These are phyloP conservation scores for Schizonepeta tenuifolia DNA, from an alignment of 257 asterid genomes.

Conservation along the genomic window DNA sequence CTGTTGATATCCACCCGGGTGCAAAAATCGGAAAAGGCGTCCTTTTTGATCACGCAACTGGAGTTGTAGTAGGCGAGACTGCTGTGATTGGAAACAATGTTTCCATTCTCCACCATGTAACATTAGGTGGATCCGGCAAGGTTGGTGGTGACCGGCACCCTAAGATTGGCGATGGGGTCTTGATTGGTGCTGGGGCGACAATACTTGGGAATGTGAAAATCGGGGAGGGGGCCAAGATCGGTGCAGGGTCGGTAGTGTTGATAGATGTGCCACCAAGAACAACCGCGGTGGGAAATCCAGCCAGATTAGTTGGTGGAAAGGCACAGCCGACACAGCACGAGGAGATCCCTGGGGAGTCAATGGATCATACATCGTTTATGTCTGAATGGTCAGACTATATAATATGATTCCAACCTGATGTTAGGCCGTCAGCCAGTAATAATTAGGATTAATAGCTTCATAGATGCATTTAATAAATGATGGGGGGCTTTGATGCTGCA, in stretches of 20 bases:
- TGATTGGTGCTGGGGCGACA: constrained; percentile 76
- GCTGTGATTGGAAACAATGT: constrained; percentile 80
- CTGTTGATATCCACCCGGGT: constrained; percentile 76
- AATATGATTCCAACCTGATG: constrained; percentile 35
- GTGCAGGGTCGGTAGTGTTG: constrained; percentile 72
- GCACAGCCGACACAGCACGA: constrained; percentile 53
- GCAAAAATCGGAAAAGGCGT: constrained; percentile 69
- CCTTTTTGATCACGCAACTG: constrained; percentile 80
- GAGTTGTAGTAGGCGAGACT: constrained; percentile 75
- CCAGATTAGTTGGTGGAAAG: constrained; percentile 59
- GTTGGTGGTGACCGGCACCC: constrained; percentile 68
- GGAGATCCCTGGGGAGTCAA: constrained; percentile 64
- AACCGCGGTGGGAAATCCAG: constrained; percentile 77
- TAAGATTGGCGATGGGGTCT: constrained; percentile 75
- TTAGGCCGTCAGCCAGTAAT: background rate
- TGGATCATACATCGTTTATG: constrained; percentile 67
- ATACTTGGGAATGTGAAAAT: constrained; percentile 64
- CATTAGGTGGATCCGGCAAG: constrained; percentile 78
- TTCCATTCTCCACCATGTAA: constrained; percentile 73
- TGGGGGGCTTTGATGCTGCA: background rate
- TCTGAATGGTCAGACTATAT: constrained; percentile 60
- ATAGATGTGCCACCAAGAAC: constrained; percentile 74
- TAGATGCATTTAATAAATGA: background rate
- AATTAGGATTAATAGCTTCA: background rate
- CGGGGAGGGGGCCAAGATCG: constrained; percentile 82